Base-by-base conservation (phyloP, 23 red algal species). In the Gracilaria gracilis region DNA sequence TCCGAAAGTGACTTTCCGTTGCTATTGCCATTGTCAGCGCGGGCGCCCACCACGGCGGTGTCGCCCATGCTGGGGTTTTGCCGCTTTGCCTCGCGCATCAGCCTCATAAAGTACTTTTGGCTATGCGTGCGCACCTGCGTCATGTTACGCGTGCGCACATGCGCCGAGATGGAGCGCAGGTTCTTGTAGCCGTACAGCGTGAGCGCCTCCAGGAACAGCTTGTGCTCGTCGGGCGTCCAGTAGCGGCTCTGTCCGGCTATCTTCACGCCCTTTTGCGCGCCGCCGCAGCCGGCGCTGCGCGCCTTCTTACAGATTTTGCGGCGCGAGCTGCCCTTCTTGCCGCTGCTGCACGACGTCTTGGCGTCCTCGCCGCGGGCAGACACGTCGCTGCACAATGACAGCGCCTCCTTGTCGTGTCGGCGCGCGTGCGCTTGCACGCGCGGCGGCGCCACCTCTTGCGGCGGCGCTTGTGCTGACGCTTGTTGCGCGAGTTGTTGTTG, bases 91-190 rank as follows among this genome's bases (percentile, higher is more conserved):
- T 98, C 92, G 20, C 93, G 67, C 39, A 93, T 83, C 75, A 98
- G 77, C 1, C 93, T 89, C 96, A 98, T 98, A 35, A 92, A 95
- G 29, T 84, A 98, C 61, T 98, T 98, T 66, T 98, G 96, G 15
- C 76, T 71, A 72, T 98, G 96, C n/a, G 96, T 98, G 59, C 86
- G 88, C 25, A 95, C 93, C 88, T 98, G 96, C 35, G 93, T 95
- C 92, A 89, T 82, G 78, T 95, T 95, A 7, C 96, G 58, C 31
- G 96, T 98, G 6, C 93, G 88, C 24, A 98, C 96, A 59, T 93
- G 72, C 53, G 88, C 91, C 48, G 83, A 79, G 53, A 98, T 98
- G 32, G 93, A 86, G 80, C 92, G 88, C 61, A 98, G 76, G 83
- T 98, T 88, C 82, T 91, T 94, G 78, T 95, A 87, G 14, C 96